Conservation (phyloP, 208 protist genomes). For the Crithidia acanthocephali region DNA sequence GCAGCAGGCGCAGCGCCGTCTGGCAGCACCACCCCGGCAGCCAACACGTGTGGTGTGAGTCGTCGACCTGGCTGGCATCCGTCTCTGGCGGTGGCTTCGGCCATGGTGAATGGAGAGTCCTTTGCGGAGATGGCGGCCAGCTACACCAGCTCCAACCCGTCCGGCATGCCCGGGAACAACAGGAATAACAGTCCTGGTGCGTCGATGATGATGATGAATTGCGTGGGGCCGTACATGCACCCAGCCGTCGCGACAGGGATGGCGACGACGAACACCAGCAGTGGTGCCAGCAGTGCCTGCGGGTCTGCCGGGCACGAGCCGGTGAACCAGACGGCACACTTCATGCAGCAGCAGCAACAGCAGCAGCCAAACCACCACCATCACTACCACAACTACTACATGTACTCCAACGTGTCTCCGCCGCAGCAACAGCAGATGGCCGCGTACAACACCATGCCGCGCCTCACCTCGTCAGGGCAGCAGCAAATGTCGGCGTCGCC, state of each 20-base stretch:
- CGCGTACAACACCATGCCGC: not conserved
- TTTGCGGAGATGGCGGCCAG: conserved; percentile 6
- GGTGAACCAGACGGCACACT: not conserved
- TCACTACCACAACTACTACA: not conserved
- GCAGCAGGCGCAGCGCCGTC: not conserved
- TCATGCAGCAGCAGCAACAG: conserved; percentile 7
- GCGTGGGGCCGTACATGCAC: not conserved
- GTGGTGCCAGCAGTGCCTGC: conserved; percentile 2
- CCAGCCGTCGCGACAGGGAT: not conserved
- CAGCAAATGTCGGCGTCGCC: not conserved
- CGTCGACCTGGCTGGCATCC: conserved; percentile 34
- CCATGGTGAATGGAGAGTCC: not conserved
- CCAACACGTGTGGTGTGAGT: conserved; percentile 29
- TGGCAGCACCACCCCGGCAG: not conserved
- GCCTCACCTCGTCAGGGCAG: not conserved
- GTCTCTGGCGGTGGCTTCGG: not conserved
- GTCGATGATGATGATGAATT: not conserved
- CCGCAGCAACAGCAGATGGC: conserved; percentile 11
- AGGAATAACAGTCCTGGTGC: not conserved
- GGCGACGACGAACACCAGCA: conserved; percentile 3
- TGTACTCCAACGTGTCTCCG: not conserved
- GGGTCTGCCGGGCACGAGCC: not conserved
- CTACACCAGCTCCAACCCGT: not conserved
- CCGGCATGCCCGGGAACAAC: not conserved
- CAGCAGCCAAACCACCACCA: conserved; percentile 12